Base-by-base conservation (phyloP, 2,329 filamentous ascomycete species). In the Plectosphaerella sp. region DNA sequence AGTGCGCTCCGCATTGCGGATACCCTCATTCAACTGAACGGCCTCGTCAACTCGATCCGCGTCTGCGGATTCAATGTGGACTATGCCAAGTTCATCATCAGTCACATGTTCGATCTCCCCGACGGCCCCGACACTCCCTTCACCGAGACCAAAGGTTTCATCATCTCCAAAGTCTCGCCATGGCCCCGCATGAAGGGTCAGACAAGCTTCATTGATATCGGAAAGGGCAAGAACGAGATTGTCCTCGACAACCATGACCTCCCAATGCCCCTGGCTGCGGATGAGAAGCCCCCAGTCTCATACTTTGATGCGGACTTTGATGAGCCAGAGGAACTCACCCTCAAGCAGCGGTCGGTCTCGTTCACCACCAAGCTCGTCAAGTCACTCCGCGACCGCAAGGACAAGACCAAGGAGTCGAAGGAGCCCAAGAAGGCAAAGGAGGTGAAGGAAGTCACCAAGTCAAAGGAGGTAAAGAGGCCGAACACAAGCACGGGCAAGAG, bases 41-140 rank as follows among this genome's bases (percentile, higher is more conserved):
- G 61, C 5, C 58, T 62, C 2, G 50, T 72, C 45, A 53, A 59
- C 35, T 66, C 67, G 1, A 53, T 67, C 7, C 65, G 71, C 16
- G 63, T 73, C 51, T 68, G 64, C 20, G 71, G 71, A 2, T 72
- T 73, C 54, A 62, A 57, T 52, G 61, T 68, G 12, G 12, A 46
- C 0, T 71, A 68, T 53, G 64, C 65, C 0, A 51, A 59, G 24
- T 52, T 50, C 9, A 58, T 71, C 24, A 49, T 69, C 11, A 47
- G 57, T 14, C 57, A 59, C 1, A 28, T 71, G 7, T 68, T 70
- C 39, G 57, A 61, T 1, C 9, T 53, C 0, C 51, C 53, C 2
- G 35, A 43, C 1, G 33, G 46, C 18, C 36, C 22, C 20, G 43
- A 49, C 10, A n/a, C 36, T 12, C 33, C 71, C 7, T 68, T 70